Conservation (phyloP, 768 basidiomycete species). For the Butyriboletus loyo region DNA sequence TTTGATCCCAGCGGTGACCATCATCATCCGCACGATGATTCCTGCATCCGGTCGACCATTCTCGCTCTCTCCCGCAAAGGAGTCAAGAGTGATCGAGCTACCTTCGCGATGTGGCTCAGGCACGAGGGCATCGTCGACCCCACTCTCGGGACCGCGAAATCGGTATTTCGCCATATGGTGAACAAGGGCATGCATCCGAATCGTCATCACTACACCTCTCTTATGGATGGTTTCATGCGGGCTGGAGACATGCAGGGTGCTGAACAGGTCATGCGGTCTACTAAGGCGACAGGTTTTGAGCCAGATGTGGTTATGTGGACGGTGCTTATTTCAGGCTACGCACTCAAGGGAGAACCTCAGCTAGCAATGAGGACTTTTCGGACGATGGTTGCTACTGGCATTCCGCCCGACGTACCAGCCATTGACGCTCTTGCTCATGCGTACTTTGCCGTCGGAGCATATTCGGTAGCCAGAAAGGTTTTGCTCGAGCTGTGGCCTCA, state of each 20-base stretch:
- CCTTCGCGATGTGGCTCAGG: slow-evolving; percentile 59
- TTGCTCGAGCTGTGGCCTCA: slow-evolving; percentile 64
- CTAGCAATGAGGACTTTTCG: slow-evolving; percentile 55
- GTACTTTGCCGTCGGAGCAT: slow-evolving; percentile 56
- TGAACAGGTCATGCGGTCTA: slow-evolving; percentile 51
- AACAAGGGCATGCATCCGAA: slow-evolving; percentile 69
- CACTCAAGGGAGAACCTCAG: slow-evolving; percentile 53
- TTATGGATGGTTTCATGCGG: slow-evolving; percentile 71
- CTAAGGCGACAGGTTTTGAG: slow-evolving; percentile 46
- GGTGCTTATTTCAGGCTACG: slow-evolving; percentile 70
- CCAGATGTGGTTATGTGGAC: slow-evolving; percentile 73
- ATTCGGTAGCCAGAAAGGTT: slow-evolving; percentile 47
- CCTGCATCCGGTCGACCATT: slow-evolving; percentile 40
- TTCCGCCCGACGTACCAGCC: slow-evolving; percentile 67
- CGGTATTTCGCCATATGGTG: slow-evolving; percentile 57
- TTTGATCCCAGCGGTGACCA: slow-evolving; percentile 53
- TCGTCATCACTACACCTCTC: slow-evolving; percentile 66
- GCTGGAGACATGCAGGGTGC: slow-evolving; percentile 61
- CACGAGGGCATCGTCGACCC: slow-evolving; percentile 54
- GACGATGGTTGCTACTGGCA: slow-evolving; percentile 56
- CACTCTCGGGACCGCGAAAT: slow-evolving; percentile 50
- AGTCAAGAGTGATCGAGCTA: slow-evolving; percentile 53
- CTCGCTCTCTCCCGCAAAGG: slow-evolving; percentile 45
- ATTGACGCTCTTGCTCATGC: slow-evolving; percentile 71
- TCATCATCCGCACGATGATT: slow-evolving; percentile 27